These are phyloP conservation scores for Alternaria infectoria DNA, from an alignment of 2,329 filamentous ascomycete genomes.

Conservation along the genomic window DNA sequence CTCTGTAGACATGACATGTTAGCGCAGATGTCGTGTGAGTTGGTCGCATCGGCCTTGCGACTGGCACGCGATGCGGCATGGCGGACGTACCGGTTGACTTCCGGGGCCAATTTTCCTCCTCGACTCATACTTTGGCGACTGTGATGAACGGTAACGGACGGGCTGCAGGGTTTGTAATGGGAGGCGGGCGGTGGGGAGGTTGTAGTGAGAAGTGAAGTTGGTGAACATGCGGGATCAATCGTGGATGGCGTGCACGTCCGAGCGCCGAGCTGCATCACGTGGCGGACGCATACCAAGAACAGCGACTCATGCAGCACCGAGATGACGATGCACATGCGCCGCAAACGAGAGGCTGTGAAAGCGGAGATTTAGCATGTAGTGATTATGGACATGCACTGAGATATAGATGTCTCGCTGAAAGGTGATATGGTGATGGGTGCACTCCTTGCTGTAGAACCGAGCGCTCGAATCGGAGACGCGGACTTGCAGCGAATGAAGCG, in stretches of 20 bases:
- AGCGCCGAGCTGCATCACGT: conserved; percentile 8
- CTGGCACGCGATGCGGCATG: conserved; percentile 20
- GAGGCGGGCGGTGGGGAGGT: conserved; percentile 12
- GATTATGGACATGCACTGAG: not conserved
- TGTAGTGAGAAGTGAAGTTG: conserved; percentile 3
- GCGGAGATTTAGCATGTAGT: not conserved
- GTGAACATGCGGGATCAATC: conserved; percentile 16
- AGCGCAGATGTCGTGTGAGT: conserved; percentile 40
- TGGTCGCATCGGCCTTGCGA: conserved; percentile 26
- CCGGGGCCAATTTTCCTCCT: conserved; percentile 95
- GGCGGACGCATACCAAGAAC: not conserved
- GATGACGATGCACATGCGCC: conserved; percentile 1
- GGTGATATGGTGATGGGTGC: not conserved
- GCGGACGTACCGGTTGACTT: conserved; percentile 89
- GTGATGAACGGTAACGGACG: conserved; percentile 25
- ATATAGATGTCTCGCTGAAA: not conserved
- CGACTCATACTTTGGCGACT: conserved; percentile 81
- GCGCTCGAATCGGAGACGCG: conserved; percentile 30
- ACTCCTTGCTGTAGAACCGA: not conserved
- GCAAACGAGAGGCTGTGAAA: not conserved
- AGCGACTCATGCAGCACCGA: conserved; percentile 8
- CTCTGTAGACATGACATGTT: conserved; percentile 62
- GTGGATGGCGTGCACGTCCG: conserved; percentile 11
- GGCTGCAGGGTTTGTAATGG: conserved; percentile 28
- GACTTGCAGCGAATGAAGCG: conserved; percentile 29